A percentile compares a stretch with the other conserved stretches of the same genome.
Conservation (phyloP, 192 early-diverging fungal species). For the Pilobolus umbonatus region DNA sequence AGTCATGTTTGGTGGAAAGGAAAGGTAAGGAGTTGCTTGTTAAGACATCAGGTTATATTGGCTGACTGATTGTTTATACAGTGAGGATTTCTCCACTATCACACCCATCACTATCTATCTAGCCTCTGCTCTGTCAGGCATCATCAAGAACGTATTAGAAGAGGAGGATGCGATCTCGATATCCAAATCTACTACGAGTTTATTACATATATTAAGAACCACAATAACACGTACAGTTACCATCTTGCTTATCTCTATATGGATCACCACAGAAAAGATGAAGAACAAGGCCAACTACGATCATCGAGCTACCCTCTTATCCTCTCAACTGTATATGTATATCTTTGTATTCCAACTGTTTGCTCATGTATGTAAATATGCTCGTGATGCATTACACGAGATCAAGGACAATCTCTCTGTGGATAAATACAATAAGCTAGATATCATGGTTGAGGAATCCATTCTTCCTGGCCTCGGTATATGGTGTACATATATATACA, state of each 20-base stretch:
- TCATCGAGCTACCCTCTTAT: not conserved
- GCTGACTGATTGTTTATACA: too few relatives aligned
- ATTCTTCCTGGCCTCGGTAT: slow-evolving; percentile 3
- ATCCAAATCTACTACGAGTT: slow-evolving; percentile 13
- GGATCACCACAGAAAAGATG: slow-evolving; percentile 36
- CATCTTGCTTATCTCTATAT: slow-evolving; percentile 38
- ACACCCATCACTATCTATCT: not conserved
- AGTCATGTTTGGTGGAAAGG: slow-evolving; percentile 16
- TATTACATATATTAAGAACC: slow-evolving; percentile 24
- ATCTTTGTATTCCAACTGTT: slow-evolving; percentile 8
- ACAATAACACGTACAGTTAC: slow-evolving; percentile 29
- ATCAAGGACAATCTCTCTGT: not conserved
- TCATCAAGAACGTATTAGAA: not conserved
- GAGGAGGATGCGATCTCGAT: not conserved
- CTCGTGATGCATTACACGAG: not conserved
- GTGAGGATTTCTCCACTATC: not conserved
- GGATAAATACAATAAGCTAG: not conserved
- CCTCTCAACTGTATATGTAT: slow-evolving; percentile 10
- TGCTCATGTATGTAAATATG: not conserved
- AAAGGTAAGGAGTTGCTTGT: too few relatives aligned
- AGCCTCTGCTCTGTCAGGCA: not conserved
- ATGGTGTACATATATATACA: slow-evolving; percentile 18
- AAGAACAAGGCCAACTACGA: slow-evolving; percentile 11
- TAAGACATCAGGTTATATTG: too few relatives aligned
- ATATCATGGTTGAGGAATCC: not conserved